A percentile compares a stretch with the other conserved stretches of the same genome.
Evolutionary conservation across 75 land plant species (phyloP).

Genomic region (Sequoiadendron giganteum): DNA sequence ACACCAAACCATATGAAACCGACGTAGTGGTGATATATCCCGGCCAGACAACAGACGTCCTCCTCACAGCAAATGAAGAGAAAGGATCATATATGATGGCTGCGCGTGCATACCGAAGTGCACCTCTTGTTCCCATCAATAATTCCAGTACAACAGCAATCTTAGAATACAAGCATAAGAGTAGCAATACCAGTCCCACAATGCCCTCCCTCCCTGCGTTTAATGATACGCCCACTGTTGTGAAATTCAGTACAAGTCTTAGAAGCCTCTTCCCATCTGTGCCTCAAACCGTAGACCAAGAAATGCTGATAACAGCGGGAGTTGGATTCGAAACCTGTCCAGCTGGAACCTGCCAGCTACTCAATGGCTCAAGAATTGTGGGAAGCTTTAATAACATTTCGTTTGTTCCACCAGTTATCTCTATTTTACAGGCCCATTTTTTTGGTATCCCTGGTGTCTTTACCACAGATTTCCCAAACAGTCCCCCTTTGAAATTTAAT

Average conservation of each 20-base stretch:
- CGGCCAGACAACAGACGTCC: slow-evolving; percentile 14
- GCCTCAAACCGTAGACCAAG: not conserved
- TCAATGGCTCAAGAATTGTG: not conserved
- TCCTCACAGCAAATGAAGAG: not conserved
- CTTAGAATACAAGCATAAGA: not conserved
- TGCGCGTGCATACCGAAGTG: not conserved
- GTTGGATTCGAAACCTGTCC: not conserved
- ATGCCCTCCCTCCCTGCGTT: not conserved
- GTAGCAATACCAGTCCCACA: not conserved
- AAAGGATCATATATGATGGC: not conserved
- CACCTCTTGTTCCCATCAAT: not conserved
- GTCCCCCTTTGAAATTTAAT: not conserved
- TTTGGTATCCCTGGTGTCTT: not conserved
- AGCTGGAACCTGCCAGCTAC: not conserved
- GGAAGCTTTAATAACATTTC: slow-evolving; percentile 4
- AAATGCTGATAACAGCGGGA: not conserved
- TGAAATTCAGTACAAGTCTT: not conserved
- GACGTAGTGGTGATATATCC: slow-evolving; percentile 7
- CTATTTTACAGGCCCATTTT: not conserved
- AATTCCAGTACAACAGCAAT: not conserved
- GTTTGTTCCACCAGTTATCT: not conserved
- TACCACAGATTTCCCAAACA: not conserved
- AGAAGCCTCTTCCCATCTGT: not conserved
- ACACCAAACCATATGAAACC: slow-evolving; percentile 11
- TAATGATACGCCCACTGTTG: not conserved